phyloP scores from a whole-genome alignment of 2,329 filamentous ascomycete species.

The Pseudophaeomoniella oleicola region DNA sequence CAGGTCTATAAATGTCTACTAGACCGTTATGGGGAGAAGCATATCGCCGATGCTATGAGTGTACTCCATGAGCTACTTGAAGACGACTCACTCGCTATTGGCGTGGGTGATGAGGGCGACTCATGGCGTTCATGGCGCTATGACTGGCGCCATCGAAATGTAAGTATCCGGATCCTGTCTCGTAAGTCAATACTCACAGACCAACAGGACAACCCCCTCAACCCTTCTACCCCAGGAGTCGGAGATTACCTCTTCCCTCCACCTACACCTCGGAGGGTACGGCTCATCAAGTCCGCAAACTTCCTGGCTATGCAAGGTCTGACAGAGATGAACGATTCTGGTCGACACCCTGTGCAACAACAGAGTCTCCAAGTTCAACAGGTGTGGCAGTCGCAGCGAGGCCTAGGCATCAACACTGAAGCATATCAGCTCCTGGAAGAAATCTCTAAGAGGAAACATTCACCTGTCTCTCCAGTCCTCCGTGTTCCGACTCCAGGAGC shows the following conservation, averaged over 20 bases:
- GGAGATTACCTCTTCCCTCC: constrained; percentile 9
- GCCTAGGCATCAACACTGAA: not conserved
- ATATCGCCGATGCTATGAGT: constrained; percentile 11
- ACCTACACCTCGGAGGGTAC: constrained; percentile 9
- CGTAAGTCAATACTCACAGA: not conserved
- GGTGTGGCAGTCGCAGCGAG: too few species aligned
- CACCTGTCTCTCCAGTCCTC: too few species aligned
- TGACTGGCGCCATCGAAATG: constrained; percentile 14
- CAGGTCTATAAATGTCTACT: constrained; percentile 12
- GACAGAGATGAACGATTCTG: not conserved
- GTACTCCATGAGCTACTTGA: constrained; percentile 14
- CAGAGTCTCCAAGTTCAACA: too few species aligned
- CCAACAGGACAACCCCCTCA: constrained; percentile 9
- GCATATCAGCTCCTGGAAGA: not conserved
- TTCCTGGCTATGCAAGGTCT: constrained; percentile 13
- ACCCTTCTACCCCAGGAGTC: constrained; percentile 11
- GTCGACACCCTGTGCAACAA: too few species aligned
- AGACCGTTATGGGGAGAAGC: constrained; percentile 10
- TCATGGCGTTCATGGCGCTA: constrained; percentile 14
- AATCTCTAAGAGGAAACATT: constrained; percentile 3
- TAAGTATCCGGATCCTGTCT: constrained; percentile 4
- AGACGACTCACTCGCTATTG: constrained; percentile 9
- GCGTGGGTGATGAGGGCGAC: constrained; percentile 14
- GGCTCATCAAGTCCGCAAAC: constrained; percentile 8
- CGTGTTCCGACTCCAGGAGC: too few species aligned